Evolutionary conservation across 179 eudicot species (phyloP).

Genomic region (Silene noctiflora): DNA sequence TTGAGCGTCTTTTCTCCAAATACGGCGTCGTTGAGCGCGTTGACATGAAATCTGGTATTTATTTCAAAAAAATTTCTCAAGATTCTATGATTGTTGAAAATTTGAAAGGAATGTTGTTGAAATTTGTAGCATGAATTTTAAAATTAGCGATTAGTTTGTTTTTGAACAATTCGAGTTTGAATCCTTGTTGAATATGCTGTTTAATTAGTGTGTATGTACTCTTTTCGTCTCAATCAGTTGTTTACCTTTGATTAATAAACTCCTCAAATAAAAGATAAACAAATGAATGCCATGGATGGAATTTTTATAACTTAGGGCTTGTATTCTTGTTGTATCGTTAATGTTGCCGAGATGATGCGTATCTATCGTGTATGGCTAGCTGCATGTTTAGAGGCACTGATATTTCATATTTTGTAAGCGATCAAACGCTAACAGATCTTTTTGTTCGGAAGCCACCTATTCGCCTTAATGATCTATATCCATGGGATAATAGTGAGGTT

Average conservation of each 20-base stretch:
- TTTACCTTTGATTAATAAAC: too few species aligned
- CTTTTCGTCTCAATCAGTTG: too few species aligned
- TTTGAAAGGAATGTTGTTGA: not conserved
- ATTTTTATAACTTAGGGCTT: not conserved
- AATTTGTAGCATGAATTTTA: not conserved
- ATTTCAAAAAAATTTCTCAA: not conserved
- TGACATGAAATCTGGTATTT: constrained; percentile 86
- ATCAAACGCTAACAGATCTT: not conserved
- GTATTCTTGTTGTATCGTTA: not conserved
- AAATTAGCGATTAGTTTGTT: not conserved
- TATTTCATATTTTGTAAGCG: too few species aligned
- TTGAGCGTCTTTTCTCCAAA: constrained; percentile 76
- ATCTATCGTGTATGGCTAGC: too few species aligned
- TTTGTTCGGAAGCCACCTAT: not conserved
- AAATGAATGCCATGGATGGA: too few species aligned
- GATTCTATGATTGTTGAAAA: not conserved
- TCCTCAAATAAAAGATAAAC: too few species aligned
- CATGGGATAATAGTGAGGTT: too few species aligned
- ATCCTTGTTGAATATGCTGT: not conserved
- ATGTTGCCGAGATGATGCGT: not conserved
- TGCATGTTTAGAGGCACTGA: not conserved
- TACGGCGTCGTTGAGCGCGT: constrained; percentile 84
- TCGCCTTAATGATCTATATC: not conserved
- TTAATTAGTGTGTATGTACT: not conserved
- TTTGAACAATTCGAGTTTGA: not conserved